Conservation (phyloP, 2,329 filamentous ascomycete species). For the Paracamarosporium sp. region DNA sequence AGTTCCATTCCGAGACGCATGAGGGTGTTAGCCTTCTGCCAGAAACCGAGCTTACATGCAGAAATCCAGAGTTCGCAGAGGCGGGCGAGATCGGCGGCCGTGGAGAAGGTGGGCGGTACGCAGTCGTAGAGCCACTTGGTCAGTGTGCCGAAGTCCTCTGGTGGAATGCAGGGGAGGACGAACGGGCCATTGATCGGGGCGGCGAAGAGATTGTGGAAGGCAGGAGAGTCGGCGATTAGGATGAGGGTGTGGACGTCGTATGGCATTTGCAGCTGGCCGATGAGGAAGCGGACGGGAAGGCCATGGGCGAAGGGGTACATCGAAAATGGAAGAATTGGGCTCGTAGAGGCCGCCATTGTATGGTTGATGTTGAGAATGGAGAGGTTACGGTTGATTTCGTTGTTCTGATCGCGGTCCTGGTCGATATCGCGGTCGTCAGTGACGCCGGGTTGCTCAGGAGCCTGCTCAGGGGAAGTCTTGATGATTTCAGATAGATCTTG, state of each 20-base stretch:
- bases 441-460: background rate
- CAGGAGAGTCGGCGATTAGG: constrained; percentile 2
- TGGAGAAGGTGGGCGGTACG: background rate
- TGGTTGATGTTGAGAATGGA: background rate
- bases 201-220: background rate
- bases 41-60: constrained; percentile 8
- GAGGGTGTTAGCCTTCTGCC: constrained; percentile 12
- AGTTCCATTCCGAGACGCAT: constrained; percentile 15
- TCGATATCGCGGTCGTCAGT: too few relatives aligned
- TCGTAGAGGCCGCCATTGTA: background rate
- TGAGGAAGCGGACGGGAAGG: constrained; percentile 1
- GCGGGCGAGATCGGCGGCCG: background rate
- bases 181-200: background rate
- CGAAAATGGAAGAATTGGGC: background rate
- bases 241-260: constrained; percentile 12
- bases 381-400: background rate
- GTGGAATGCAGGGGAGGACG: background rate
- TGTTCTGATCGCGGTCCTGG: background rate
- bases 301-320: background rate
- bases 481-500: too few relatives aligned
- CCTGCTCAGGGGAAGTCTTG: background rate
- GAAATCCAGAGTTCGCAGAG: constrained; percentile 2
- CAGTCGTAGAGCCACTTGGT: constrained; percentile 9
- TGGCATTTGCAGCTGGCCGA: background rate
- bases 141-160: constrained; percentile 1